Conservation (phyloP, 768 basidiomycete genomes). For the Pleurotus cornucopiae region DNA sequence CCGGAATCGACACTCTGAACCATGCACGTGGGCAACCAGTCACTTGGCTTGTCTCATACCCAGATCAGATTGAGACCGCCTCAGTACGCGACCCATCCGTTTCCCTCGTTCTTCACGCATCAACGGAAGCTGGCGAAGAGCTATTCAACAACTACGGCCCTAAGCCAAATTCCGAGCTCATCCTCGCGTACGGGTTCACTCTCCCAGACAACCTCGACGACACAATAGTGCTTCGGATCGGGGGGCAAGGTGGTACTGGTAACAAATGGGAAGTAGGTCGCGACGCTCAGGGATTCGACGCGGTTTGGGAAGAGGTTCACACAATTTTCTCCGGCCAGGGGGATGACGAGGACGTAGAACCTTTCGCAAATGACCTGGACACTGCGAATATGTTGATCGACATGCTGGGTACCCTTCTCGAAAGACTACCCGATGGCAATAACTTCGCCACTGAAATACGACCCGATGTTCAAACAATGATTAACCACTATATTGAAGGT, state of each 20-base stretch:
- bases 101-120: slow-evolving; percentile 55
- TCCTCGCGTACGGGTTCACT: slow-evolving; percentile 91
- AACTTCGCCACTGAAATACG: slow-evolving; percentile 11
- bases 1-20: slow-evolving; percentile 84
- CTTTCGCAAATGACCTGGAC: slow-evolving; percentile 64
- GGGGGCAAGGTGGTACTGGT: slow-evolving; percentile 36
- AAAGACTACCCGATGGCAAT: slow-evolving; percentile 38
- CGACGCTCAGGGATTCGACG: slow-evolving; percentile 46
- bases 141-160: slow-evolving; percentile 91
- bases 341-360: slow-evolving; percentile 20
- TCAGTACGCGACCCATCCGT: slow-evolving; percentile 22
- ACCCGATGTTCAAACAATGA: slow-evolving; percentile 60
- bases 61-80: slow-evolving; percentile 17
- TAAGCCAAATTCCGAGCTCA: slow-evolving; percentile 85
- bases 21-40: slow-evolving; percentile 78
- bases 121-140: slow-evolving; percentile 42
- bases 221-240: slow-evolving; percentile 76
- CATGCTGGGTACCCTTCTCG: slow-evolving; percentile 55
- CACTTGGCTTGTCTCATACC: slow-evolving; percentile 67
- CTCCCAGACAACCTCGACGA: slow-evolving; percentile 79
- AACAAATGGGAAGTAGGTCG: slow-evolving; percentile 65
- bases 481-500: slow-evolving; percentile 67
- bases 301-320: slow-evolving; percentile 56
- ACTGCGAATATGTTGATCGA: slow-evolving; percentile 60
- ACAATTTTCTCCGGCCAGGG: slow-evolving; percentile 18